Evolutionary conservation across 805 yeast genomes (phyloP).

Genomic region (Citeromyces nyonsensis): DNA sequence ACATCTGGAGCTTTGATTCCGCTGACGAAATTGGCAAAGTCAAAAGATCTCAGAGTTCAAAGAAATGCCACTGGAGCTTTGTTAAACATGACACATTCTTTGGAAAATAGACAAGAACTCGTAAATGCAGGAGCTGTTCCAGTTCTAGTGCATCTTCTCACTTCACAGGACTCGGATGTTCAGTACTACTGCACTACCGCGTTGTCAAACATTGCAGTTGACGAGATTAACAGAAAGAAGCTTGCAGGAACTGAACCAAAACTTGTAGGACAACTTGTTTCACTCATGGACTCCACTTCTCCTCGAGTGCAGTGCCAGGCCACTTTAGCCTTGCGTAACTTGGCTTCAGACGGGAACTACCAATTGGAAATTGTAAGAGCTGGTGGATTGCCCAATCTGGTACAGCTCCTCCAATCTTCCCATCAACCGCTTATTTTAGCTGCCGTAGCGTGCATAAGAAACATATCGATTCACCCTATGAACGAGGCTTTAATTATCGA

Average conservation of each 20-base stretch:
- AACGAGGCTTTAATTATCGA: constrained; percentile 93
- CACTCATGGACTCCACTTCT: constrained; percentile 82
- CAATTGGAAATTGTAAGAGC: constrained; percentile 93
- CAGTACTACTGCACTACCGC: constrained; percentile 98
- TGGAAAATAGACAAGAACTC: constrained; percentile 89
- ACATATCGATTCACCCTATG: constrained; percentile 90
- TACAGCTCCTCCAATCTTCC: constrained; percentile 74
- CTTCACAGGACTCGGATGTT: constrained; percentile 87
- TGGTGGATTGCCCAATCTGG: constrained; percentile 89
- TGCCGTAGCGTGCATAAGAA: constrained; percentile 96
- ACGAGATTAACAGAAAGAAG: constrained; percentile 77
- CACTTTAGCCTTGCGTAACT: constrained; percentile 84
- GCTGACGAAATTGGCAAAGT: constrained; percentile 83
- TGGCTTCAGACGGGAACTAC: constrained; percentile 91
- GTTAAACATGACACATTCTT: constrained; percentile 94
- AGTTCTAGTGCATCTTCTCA: constrained; percentile 73
- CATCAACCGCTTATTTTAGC: constrained; percentile 90
- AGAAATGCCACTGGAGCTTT: constrained; percentile 98
- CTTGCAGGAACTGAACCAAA: constrained; percentile 87
- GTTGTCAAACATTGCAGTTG: constrained; percentile 92
- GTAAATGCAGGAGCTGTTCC: constrained; percentile 98
- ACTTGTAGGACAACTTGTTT: constrained; percentile 74
- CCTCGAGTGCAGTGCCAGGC: constrained; percentile 98
- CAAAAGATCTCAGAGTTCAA: constrained; percentile 90
- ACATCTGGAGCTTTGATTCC: constrained; percentile 93